Evolutionary conservation across 345 rosid species (phyloP), one percentile per base, ranked within the genome.

Genomic region (Bruguiera parviflora): DNA sequence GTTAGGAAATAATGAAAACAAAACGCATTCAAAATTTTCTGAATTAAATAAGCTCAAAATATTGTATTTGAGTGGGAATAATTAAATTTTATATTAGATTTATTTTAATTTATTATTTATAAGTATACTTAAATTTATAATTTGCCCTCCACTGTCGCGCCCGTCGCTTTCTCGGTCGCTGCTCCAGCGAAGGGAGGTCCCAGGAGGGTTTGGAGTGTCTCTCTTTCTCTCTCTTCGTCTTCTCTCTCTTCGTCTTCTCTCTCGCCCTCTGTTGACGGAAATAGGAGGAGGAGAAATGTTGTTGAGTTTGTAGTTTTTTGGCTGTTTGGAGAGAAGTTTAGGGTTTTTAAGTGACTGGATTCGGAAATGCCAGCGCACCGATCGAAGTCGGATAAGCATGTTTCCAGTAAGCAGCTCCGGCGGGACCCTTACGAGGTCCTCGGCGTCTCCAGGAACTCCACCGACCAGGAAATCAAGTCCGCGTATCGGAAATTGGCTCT

Each of bases 351-450:
- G 27, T 8, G 32, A 21, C 52, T 24, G 33, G 68, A 62, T 73
- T 70, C 31, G 37, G 63, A 63, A 72, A 77, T 77, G 80, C 72
- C 70, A 51, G 70, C 43, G 25, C 71, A 70, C 29, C 73, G 76
- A 70, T 72, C 73, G 46, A 72, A 51, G 79, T 63, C 75, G 82
- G 98, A 87, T 86, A 89, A 81, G 72, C 76, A 76, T 63, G 91
- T 86, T 67, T 85, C 78, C 27, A 84, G 73, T 71, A 82, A 83
- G 87, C 94, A 86, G 82, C 84, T 80, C 73, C 84, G 96, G 66
- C 91, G 98, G 63, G 98, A 92, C 79, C 97, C 97, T 16, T 95
- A 92, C 74, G 98, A 95, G 73, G 94, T 90, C 29, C 92, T 95
- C 24, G 89, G 87, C 24, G 81, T 95, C 74, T 77, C 88, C 33